Percentiles rank a stretch among this genome's conserved stretches.
Evolutionary conservation across 192 early-diverging fungal species (phyloP).

Genomic region (Rhizoclosmatium globosum): DNA sequence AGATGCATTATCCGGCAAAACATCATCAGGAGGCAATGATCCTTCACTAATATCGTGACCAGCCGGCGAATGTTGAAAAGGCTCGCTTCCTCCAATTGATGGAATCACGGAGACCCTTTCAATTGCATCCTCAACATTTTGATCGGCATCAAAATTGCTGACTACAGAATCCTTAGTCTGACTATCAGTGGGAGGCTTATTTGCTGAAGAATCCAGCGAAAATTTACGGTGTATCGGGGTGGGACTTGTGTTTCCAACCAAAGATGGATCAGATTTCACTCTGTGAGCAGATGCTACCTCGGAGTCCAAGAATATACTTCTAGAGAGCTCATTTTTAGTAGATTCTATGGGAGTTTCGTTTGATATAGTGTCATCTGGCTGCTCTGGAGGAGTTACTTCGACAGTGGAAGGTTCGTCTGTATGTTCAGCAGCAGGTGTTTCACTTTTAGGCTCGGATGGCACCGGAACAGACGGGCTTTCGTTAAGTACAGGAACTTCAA

Average conservation of each 20-base stretch:
- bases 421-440: conserved; percentile 4
- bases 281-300: not conserved
- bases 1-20: not conserved
- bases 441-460: not conserved
- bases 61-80: too few relatives aligned
- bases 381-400: not conserved
- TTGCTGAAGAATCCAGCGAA: too few relatives aligned
- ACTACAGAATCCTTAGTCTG: too few relatives aligned
- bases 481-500: conserved; percentile 6
- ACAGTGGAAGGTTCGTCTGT: not conserved
- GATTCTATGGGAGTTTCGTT: not conserved
- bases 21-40: too few relatives aligned
- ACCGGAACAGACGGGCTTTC: not conserved
- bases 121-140: too few relatives aligned
- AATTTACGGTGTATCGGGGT: not conserved
- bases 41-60: too few relatives aligned
- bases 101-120: too few relatives aligned
- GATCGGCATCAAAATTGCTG: too few relatives aligned
- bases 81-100: too few relatives aligned
- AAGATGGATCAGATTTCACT: not conserved
- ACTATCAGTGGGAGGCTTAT: too few relatives aligned
- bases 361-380: not conserved
- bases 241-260: not conserved
- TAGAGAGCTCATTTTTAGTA: not conserved
- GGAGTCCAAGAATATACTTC: not conserved